These are phyloP conservation scores for Suillus plorans DNA, from an alignment of 768 basidiomycete genomes.

Conservation along the genomic window DNA sequence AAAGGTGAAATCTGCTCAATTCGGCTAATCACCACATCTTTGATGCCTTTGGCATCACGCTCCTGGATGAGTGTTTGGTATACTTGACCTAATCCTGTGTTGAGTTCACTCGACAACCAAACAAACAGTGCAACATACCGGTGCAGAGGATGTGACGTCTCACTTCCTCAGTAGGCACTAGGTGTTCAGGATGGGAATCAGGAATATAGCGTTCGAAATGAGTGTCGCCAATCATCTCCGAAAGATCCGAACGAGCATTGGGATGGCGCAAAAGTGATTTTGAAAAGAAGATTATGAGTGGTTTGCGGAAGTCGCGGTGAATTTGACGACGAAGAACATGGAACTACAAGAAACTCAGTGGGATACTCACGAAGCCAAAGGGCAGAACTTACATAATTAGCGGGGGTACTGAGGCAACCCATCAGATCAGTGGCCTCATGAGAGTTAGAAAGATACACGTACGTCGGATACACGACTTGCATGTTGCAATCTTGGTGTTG, in stretches of 20 bases:
- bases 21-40: slow-evolving; percentile 91
- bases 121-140: slow-evolving; percentile 38
- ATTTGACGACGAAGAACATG: slow-evolving; percentile 96
- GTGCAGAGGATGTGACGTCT: slow-evolving; percentile 90
- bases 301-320: slow-evolving; percentile 98
- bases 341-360: slow-evolving; percentile 51
- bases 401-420: slow-evolving; percentile 67
- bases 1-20: slow-evolving; percentile 96
- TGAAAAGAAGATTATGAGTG: slow-evolving; percentile 87
- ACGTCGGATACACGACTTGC: slow-evolving; percentile 98
- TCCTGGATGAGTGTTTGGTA: slow-evolving; percentile 89
- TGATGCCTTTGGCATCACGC: slow-evolving; percentile 87
- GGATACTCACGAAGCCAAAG: neutral
- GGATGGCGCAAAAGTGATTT: slow-evolving; percentile 95
- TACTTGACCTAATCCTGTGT: slow-evolving; percentile 71
- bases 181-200: slow-evolving; percentile 67
- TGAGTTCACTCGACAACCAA: slow-evolving; percentile 5
- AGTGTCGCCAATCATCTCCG: slow-evolving; percentile 87
- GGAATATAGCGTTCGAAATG: slow-evolving; percentile 94
- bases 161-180: slow-evolving; percentile 83
- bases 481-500: slow-evolving; percentile 99
- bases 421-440: slow-evolving; percentile 9
- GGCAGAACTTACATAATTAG: slow-evolving; percentile 71
- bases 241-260: slow-evolving; percentile 80
- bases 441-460: slow-evolving; percentile 30